Evolutionary conservation across 768 basidiomycete species (phyloP).

Genomic region (Mycena leptocephala): DNA sequence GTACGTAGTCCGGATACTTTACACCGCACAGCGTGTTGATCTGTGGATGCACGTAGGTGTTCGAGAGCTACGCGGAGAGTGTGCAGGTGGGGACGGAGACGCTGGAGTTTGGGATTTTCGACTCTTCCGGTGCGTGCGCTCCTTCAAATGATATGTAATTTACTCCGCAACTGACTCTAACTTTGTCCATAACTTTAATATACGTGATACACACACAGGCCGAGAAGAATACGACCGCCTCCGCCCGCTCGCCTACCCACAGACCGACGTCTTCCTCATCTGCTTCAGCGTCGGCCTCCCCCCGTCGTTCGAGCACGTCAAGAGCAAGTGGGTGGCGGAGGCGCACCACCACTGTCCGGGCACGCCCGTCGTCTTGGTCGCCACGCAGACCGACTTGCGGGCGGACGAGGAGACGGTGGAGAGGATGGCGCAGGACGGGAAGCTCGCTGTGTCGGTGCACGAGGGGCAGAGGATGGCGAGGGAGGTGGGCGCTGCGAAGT

Average conservation of each 20-base stretch:
- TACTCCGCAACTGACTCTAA: too few relatives aligned
- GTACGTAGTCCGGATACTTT: conserved; percentile 66
- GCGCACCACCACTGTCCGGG: conserved; percentile 99
- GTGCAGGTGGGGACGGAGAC: conserved; percentile 99
- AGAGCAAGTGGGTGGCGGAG: conserved; percentile 99
- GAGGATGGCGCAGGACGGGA: conserved; percentile 97
- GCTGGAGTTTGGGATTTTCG: conserved; percentile 97
- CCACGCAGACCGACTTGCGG: conserved; percentile 97
- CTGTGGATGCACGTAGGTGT: too few relatives aligned
- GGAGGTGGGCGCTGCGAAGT: conserved; percentile 98
- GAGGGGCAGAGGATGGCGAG: conserved; percentile 95
- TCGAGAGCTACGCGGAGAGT: conserved; percentile 99
- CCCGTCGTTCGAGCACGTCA: conserved; percentile 99
- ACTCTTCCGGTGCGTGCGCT: conserved; percentile 98
- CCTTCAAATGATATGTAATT: too few relatives aligned
- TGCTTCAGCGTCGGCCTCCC: conserved; percentile 99
- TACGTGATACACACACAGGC: too few relatives aligned
- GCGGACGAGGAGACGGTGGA: conserved; percentile 95
- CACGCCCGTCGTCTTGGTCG: conserved; percentile 98
- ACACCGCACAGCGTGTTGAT: too few relatives aligned
- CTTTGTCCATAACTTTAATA: too few relatives aligned
- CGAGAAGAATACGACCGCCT: conserved; percentile 99
- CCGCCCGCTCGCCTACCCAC: conserved; percentile 98
- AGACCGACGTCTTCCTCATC: conserved; percentile 99
- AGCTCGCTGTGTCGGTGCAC: conserved; percentile 89